Evolutionary conservation across 768 basidiomycete species (phyloP).

Genomic region (Boletellus ananiceps): DNA sequence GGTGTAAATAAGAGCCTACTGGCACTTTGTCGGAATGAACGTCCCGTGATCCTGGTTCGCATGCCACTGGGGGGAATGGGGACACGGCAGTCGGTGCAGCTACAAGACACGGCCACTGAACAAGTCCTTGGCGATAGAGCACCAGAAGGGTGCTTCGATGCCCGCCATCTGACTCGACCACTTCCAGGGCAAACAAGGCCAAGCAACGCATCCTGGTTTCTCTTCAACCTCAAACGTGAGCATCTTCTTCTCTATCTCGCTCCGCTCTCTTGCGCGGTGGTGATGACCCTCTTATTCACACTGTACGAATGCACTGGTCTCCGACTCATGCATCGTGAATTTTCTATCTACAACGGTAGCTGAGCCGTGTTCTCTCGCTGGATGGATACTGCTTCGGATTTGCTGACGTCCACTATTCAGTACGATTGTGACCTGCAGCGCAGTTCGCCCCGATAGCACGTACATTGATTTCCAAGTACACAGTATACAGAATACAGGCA

Average conservation of each 20-base stretch:
- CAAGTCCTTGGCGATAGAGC: too few species aligned
- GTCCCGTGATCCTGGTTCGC: neutral
- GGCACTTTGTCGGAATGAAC: slow-evolving; percentile 3
- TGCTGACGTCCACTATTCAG: slow-evolving; percentile 8
- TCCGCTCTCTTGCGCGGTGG: slow-evolving; percentile 24
- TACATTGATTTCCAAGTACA: neutral
- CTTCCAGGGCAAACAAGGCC: slow-evolving; percentile 12
- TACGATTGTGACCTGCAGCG: neutral
- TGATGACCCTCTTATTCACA: slow-evolving; percentile 71
- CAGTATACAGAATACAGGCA: too few species aligned
- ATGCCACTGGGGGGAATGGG: too few species aligned
- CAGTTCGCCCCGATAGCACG: neutral
- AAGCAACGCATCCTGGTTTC: slow-evolving; percentile 4
- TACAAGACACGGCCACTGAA: too few species aligned
- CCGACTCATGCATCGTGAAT: slow-evolving; percentile 46
- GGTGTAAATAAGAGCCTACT: neutral
- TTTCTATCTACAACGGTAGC: slow-evolving; percentile 79
- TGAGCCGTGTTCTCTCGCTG: slow-evolving; percentile 41
- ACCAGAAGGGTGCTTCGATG: too few species aligned
- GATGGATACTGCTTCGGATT: neutral
- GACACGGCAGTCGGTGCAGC: too few species aligned
- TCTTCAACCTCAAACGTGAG: slow-evolving; percentile 13
- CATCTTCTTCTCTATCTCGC: neutral
- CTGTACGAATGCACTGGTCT: slow-evolving; percentile 58
- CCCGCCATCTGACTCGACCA: too few species aligned